Conservation (phyloP, 1,284 basidiomycete genomes). For the Moniliella sp. region DNA sequence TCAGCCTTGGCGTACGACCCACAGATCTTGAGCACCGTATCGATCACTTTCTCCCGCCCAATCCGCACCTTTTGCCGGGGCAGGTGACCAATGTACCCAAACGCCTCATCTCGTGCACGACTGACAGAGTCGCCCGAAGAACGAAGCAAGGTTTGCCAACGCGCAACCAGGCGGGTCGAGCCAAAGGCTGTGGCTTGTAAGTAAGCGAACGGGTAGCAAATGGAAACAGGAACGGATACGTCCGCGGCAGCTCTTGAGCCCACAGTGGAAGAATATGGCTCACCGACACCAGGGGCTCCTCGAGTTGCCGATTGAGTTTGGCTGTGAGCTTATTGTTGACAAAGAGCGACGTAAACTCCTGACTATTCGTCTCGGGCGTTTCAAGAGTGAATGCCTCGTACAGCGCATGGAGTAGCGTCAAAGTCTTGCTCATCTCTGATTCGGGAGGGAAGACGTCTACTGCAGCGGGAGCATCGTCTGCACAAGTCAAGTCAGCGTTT, state of each 20-base stretch:
- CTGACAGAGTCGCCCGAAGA: too few relatives aligned
- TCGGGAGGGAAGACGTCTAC: not conserved
- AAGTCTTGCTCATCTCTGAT: conserved; percentile 36
- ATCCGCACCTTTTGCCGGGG: conserved; percentile 92
- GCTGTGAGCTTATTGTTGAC: conserved; percentile 95
- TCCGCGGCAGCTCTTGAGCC: conserved; percentile 75
- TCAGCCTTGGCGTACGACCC: conserved; percentile 76
- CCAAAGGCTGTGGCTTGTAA: conserved; percentile 91
- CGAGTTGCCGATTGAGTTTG: conserved; percentile 86
- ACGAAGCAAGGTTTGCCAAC: conserved; percentile 42
- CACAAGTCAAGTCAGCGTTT: too few relatives aligned
- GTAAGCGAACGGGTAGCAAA: conserved; percentile 93
- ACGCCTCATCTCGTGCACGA: too few relatives aligned
- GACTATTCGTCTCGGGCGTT: conserved; percentile 30
- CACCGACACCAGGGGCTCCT: conserved; percentile 95
- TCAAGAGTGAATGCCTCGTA: conserved; percentile 2
- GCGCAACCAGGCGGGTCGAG: conserved; percentile 75
- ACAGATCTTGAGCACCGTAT: conserved; percentile 92
- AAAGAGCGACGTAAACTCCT: conserved; percentile 61
- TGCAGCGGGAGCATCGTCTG: not conserved
- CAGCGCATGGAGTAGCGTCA: conserved; percentile 30
- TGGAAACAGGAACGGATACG: conserved; percentile 93
- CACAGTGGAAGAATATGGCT: conserved; percentile 88
- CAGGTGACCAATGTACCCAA: conserved; percentile 70
- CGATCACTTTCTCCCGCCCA: conserved; percentile 72